These are phyloP conservation scores for Kwoniella shivajii DNA, from an alignment of 1,284 basidiomycete genomes.

Conservation along the genomic window DNA sequence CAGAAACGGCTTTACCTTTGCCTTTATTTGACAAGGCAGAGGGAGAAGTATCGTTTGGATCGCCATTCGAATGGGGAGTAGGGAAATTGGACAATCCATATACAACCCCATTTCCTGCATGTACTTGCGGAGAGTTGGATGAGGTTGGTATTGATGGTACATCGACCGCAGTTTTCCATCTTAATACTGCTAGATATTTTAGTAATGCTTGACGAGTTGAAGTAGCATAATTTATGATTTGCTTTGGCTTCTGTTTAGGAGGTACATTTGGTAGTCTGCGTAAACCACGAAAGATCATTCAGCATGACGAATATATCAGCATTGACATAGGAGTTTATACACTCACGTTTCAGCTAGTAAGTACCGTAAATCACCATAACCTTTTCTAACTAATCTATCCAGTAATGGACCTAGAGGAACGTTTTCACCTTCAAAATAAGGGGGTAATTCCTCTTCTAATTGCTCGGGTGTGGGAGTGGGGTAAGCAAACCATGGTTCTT, in stretches of 20 bases:
- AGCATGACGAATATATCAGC: background rate
- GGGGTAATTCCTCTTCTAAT: slow-evolving; percentile 47
- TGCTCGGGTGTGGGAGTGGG: slow-evolving; percentile 42
- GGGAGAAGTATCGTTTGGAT: slow-evolving; percentile 43
- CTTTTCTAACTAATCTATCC: slow-evolving; percentile 38
- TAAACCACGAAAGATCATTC: background rate
- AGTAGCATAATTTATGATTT: slow-evolving; percentile 47
- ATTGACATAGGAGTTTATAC: background rate
- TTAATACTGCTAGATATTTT: slow-evolving; percentile 49
- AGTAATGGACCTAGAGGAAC: slow-evolving; percentile 40
- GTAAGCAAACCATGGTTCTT: slow-evolving; percentile 45
- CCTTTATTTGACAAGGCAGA: slow-evolving; percentile 28
- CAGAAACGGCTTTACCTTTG: slow-evolving; percentile 30
- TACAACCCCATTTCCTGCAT: background rate
- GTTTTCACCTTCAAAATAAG: slow-evolving; percentile 45
- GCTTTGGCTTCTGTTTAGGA: slow-evolving; percentile 38
- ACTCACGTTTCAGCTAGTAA: slow-evolving; percentile 44
- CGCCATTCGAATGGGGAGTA: slow-evolving; percentile 45
- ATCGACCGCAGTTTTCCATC: slow-evolving; percentile 50
- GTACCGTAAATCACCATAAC: slow-evolving; percentile 39
- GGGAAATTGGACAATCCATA: slow-evolving; percentile 34
- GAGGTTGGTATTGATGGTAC: slow-evolving; percentile 14
- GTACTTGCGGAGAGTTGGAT: background rate
- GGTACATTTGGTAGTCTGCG: slow-evolving; percentile 25
- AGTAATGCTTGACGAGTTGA: slow-evolving; percentile 45